Evolutionary conservation across 2,329 filamentous ascomycete genomes (phyloP).

Genomic region (Gliomastix tumulicola): DNA sequence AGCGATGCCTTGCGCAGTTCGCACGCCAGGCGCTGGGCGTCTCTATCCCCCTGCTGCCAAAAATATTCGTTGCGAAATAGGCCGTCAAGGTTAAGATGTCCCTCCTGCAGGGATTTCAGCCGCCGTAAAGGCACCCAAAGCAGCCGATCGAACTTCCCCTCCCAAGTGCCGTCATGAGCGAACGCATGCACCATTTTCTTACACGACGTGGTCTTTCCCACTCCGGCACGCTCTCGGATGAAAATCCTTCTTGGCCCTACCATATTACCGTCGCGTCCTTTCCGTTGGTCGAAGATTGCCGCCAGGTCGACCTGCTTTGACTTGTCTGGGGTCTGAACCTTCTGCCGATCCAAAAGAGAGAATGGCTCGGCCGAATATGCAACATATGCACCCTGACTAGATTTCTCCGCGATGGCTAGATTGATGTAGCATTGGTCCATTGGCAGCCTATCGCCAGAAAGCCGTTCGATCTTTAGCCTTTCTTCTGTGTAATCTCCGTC

Average conservation of each 20-base stretch:
- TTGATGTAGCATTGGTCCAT: conserved; percentile 32
- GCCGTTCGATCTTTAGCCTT: conserved; percentile 20
- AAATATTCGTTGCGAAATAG: conserved; percentile 20
- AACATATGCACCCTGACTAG: background rate
- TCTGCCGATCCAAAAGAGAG: conserved; percentile 17
- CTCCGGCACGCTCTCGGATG: conserved; percentile 26
- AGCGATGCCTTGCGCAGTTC: conserved; percentile 9
- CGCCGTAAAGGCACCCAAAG: conserved; percentile 30
- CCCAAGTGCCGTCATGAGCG: conserved; percentile 7
- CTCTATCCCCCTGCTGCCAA: conserved; percentile 3
- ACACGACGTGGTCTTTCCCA: conserved; percentile 32
- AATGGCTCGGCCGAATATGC: conserved; percentile 11
- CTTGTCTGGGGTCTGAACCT: conserved; percentile 13
- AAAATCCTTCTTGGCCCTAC: conserved; percentile 20
- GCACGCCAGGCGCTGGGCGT: conserved; percentile 8
- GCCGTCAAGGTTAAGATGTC: conserved; percentile 12
- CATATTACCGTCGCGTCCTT: conserved; percentile 5
- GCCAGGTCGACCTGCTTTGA: conserved; percentile 13
- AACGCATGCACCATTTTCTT: conserved; percentile 32
- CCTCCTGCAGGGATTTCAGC: conserved; percentile 13
- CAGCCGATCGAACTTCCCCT: conserved; percentile 22
- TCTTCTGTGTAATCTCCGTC: conserved; percentile 12
- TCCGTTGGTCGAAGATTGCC: conserved; percentile 17
- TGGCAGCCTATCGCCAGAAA: conserved; percentile 21
- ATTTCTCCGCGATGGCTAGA: conserved; percentile 23